Conservation (phyloP, 495 filamentous ascomycete species). For the Corynascus novoguineensis region DNA sequence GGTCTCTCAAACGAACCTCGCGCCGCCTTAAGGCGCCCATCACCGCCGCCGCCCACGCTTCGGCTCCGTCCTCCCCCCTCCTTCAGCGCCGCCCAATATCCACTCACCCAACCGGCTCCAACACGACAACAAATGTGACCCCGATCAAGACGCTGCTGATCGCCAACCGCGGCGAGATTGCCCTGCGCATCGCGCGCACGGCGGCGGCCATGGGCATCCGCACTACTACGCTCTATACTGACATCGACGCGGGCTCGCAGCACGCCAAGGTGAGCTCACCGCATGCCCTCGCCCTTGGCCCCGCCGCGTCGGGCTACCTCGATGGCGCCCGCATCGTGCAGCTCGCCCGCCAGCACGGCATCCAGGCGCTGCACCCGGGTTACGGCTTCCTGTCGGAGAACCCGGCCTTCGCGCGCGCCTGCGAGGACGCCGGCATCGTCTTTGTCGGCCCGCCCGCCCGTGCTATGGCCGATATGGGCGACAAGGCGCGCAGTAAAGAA, state of each 20-base stretch:
- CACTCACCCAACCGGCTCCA: constrained; percentile 26
- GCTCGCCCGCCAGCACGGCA: constrained; percentile 77
- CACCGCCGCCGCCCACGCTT: constrained; percentile 4
- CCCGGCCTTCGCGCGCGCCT: constrained; percentile 79
- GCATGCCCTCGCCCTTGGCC: constrained; percentile 74
- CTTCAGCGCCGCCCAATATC: constrained; percentile 16
- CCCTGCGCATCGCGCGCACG: constrained; percentile 83
- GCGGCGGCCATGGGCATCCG: constrained; percentile 83
- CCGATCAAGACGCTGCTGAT: constrained; percentile 85
- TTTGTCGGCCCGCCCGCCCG: constrained; percentile 92
- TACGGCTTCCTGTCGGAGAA: constrained; percentile 99
- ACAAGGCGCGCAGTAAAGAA: constrained; percentile 85
- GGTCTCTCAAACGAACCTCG: constrained; percentile 31
- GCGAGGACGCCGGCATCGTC: constrained; percentile 81
- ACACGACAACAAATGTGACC: constrained; percentile 27
- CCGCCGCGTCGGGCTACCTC: constrained; percentile 72
- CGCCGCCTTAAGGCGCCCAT: constrained; percentile 24
- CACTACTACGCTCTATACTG: constrained; percentile 91
- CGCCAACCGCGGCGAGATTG: constrained; percentile 96
- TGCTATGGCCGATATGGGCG: constrained; percentile 96
- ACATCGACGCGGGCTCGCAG: constrained; percentile 79
- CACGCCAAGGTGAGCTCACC: constrained; percentile 85
- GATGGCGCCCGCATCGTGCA: constrained; percentile 88
- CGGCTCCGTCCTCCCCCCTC: constrained; percentile 5
- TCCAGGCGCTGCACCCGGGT: constrained; percentile 87